A percentile compares a stretch with the other conserved stretches of the same genome.
phyloP scores from a whole-genome alignment of 2,329 filamentous ascomycete species.

The Alternaria gansuensis region DNA sequence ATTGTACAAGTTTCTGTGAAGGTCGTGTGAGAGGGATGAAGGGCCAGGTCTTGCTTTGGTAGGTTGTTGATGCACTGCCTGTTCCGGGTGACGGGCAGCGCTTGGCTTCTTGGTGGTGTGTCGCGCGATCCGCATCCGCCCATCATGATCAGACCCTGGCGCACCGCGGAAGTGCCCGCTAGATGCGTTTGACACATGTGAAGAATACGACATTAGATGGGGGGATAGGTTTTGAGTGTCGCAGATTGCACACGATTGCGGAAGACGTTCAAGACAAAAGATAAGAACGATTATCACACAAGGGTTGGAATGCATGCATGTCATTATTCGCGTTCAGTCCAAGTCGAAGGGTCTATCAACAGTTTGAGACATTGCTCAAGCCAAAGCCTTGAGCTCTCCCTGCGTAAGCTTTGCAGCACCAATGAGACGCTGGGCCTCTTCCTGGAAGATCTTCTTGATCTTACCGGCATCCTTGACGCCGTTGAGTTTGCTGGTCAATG shows the following conservation, averaged over 20 bases:
- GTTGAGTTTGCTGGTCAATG: constrained; percentile 80
- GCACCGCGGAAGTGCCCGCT: constrained; percentile 13
- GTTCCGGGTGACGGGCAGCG: constrained; percentile 29
- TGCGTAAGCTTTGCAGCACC: constrained; percentile 86
- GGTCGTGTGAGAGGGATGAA: constrained; percentile 5
- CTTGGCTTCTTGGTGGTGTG: constrained; percentile 40
- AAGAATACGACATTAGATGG: constrained; percentile 2
- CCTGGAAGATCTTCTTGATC: constrained; percentile 84
- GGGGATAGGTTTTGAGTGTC: not conserved
- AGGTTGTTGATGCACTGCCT: constrained; percentile 18
- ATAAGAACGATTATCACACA: not conserved
- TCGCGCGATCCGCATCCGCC: constrained; percentile 20
- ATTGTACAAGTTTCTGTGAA: not conserved
- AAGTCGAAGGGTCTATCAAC: constrained; percentile 35
- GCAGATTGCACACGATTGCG: not conserved
- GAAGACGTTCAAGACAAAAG: not conserved
- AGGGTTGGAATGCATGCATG: constrained; percentile 8
- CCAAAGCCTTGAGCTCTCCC: constrained; percentile 75
- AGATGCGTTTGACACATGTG: constrained; percentile 13
- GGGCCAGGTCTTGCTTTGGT: constrained; percentile 5
- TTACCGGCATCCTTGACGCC: constrained; percentile 79
- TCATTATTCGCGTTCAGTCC: constrained; percentile 19
- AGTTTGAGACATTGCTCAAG: constrained; percentile 23
- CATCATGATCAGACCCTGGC: constrained; percentile 22
- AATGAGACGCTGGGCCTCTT: constrained; percentile 79